Base-by-base conservation (phyloP, 2,329 filamentous ascomycete species). In the Fusarium sp. region DNA sequence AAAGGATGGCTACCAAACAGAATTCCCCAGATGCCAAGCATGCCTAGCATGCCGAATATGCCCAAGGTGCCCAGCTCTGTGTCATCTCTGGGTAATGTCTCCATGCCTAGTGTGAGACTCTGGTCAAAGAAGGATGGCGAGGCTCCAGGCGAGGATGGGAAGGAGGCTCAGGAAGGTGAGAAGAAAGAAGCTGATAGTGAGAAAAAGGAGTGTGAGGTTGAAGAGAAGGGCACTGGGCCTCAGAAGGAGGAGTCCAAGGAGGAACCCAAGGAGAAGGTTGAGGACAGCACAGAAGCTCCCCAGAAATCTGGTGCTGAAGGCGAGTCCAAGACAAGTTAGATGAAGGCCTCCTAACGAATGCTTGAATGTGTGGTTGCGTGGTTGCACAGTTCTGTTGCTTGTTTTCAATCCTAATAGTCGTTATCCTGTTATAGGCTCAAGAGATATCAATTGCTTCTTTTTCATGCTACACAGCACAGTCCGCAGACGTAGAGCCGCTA, bases 1-100 rank as follows among this genome's bases (percentile, higher is more conserved):
- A 79, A 76, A 48, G 79, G 78, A 0, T 83, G 79, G 69, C 74
- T 81, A 40, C 82, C 81, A 4, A 74, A 73, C 47, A 82, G 77
- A 64, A 73, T 77, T 53, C 75, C 76, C 2, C 67, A 60, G 19
- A 76, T 79, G 63, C 76, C 77, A 9, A 59, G 39, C 5, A 63
- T 79, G 22, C 76, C 76, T 2, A 60, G 48, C 5, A 73, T 75
- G 62, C 71, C 73, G 3, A 54, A 22, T 15, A 67, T 78, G 44
- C 76, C 74, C 12, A 69, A 64, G 40, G 69, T 75, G 1, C 67
- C 67, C 1, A 42, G 48, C 58, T 68, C 73, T 0, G 70, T 75
- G 1, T 75, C 73, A 0, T 74, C 73, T 0, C 40, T 75, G 1
- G 70, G 72, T 10, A 66, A 71, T 36, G 67, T 75, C 1, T 74